Conservation (phyloP, 352 stramenopile species). For the Ophiocytium majus region DNA sequence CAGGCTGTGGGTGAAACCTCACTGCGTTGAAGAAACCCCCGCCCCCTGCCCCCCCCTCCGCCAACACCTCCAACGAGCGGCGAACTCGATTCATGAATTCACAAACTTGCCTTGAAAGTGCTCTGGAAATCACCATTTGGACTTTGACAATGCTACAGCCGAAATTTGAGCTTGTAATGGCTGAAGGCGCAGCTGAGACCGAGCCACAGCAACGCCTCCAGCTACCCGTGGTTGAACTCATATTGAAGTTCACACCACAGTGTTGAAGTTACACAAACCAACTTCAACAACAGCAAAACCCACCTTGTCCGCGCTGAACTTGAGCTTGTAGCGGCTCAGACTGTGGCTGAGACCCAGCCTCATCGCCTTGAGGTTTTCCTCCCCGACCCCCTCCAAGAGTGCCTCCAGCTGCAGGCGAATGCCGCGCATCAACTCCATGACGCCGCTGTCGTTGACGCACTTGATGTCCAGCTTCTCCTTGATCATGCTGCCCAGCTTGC, state of each 20-base stretch:
- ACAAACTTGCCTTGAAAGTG: too few species aligned
- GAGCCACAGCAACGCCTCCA: not conserved
- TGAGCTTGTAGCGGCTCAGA: conserved; percentile 98
- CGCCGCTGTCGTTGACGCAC: conserved; percentile 52
- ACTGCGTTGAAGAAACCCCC: too few species aligned
- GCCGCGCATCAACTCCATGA: conserved; percentile 89
- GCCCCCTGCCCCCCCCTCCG: too few species aligned
- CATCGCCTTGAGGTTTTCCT: conserved; percentile 91
- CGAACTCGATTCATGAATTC: too few species aligned
- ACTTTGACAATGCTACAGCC: too few species aligned
- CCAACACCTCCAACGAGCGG: too few species aligned
- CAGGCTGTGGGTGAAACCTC: too few species aligned
- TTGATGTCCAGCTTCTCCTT: conserved; percentile 95
- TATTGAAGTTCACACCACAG: too few species aligned
- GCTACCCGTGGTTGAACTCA: conserved; percentile 5
- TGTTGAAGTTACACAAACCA: conserved; percentile 20
- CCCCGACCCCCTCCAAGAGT: conserved; percentile 82
- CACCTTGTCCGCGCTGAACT: conserved; percentile 98
- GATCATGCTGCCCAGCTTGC: conserved; percentile 88
- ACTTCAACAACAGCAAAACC: not conserved
- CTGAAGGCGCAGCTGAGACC: not conserved
- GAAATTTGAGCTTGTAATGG: not conserved
- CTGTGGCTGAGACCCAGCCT: conserved; percentile 96
- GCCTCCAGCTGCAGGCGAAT: conserved; percentile 92
- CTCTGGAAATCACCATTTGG: too few species aligned